Conservation (phyloP, 129 eudicot genomes). For the Apium graveolens region DNA sequence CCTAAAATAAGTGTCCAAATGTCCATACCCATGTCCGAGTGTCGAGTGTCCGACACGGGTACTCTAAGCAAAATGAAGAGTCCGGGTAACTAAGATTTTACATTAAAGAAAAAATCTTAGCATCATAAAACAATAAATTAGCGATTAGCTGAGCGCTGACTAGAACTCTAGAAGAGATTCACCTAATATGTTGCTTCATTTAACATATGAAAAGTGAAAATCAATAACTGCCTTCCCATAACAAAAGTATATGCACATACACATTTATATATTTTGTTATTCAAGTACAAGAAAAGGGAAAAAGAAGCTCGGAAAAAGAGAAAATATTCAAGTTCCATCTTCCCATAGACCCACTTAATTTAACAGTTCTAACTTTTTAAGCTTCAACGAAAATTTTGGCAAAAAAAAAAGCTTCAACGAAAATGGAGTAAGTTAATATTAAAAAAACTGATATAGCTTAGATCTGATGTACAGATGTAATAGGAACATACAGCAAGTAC, state of each 20-base stretch:
- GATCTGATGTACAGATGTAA: not conserved
- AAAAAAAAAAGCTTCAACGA: not conserved
- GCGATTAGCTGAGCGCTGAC: not conserved
- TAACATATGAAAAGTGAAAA: not conserved
- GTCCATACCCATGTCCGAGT: no score
- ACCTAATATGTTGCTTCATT: not conserved
- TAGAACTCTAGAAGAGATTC: not conserved
- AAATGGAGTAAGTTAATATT: not conserved
- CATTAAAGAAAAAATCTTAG: not conserved
- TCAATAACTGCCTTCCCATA: not conserved
- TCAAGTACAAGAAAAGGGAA: not conserved
- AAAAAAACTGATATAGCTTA: not conserved
- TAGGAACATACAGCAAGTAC: not conserved
- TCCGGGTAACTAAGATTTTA: no score
- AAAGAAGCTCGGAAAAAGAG: not conserved
- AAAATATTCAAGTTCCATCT: not conserved
- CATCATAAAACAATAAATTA: not conserved
- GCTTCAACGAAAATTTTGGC: not conserved
- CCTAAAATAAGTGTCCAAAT: no score
- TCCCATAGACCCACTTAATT: not conserved
- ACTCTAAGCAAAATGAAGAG: no score
- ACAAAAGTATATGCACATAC: not conserved
- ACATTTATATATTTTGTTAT: not conserved
- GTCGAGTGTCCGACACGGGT: no score
- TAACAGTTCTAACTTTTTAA: not conserved